These are phyloP conservation scores for Monosporascus sp. DNA, from an alignment of 2,329 filamentous ascomycete genomes.

Conservation along the genomic window DNA sequence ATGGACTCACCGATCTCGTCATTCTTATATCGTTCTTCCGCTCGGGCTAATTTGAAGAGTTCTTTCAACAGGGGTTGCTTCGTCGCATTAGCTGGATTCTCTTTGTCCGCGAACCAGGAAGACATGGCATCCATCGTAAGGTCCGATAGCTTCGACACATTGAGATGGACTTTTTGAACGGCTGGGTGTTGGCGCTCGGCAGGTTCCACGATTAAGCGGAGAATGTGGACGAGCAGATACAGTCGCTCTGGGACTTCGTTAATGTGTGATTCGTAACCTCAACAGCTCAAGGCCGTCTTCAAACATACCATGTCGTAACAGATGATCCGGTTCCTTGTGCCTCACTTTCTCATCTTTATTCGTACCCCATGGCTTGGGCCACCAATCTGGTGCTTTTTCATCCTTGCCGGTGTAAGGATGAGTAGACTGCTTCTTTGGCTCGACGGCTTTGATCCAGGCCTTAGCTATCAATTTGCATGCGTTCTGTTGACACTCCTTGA, in stretches of 20 bases:
- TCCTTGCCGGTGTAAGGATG: constrained; percentile 67
- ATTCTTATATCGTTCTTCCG: constrained; percentile 51
- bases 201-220: constrained; percentile 52
- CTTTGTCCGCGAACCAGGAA: constrained; percentile 53
- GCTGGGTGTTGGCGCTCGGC: constrained; percentile 43
- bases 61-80: constrained; percentile 55
- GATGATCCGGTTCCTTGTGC: constrained; percentile 70
- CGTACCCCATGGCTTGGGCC: constrained; percentile 53
- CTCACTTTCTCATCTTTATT: constrained; percentile 50
- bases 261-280: constrained; percentile 7
- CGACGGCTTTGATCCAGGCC: constrained; percentile 69
- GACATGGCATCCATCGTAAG: constrained; percentile 54
- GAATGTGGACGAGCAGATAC: constrained; percentile 53
- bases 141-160: constrained; percentile 52
- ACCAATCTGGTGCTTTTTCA: constrained; percentile 60
- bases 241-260: constrained; percentile 45
- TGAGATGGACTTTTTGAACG: constrained; percentile 48
- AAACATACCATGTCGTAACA: constrained; percentile 58
- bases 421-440: constrained; percentile 71
- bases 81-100: constrained; percentile 44
- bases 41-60: constrained; percentile 55
- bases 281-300: neutral
- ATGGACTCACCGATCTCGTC: constrained; percentile 50
- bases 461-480: constrained; percentile 70
- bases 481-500: constrained; percentile 64